Conservation (phyloP, 805 yeast genomes). For the Candida peoriensis region DNA sequence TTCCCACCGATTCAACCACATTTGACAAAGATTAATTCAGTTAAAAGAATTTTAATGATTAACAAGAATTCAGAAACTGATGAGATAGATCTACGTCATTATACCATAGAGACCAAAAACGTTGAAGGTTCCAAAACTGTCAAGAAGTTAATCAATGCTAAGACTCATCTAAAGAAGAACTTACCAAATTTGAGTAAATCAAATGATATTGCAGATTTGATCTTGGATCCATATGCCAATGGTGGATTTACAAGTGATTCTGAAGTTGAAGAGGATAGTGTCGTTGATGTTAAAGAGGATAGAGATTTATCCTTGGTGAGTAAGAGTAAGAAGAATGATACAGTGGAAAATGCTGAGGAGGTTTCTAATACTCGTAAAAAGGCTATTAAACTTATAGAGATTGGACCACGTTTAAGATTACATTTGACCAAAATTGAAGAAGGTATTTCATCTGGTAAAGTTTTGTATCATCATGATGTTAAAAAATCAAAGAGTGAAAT, state of each 20-base stretch:
- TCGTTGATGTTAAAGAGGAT: conserved; percentile 52
- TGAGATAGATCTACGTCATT: conserved; percentile 81
- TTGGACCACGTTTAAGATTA: conserved; percentile 86
- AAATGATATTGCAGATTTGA: conserved; percentile 74
- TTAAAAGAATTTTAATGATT: conserved; percentile 80
- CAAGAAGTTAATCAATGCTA: conserved; percentile 22
- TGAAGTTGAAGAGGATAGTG: conserved; percentile 88
- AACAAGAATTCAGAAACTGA: conserved; percentile 69
- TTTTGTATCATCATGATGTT: conserved; percentile 72
- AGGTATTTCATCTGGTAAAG: conserved; percentile 84
- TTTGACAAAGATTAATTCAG: conserved; percentile 62
- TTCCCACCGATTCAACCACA: conserved; percentile 94
- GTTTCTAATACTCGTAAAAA: conserved; percentile 43
- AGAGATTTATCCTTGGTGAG: conserved; percentile 16
- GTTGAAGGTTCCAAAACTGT: conserved; percentile 49
- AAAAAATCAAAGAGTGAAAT: conserved; percentile 60
- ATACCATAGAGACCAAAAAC: conserved; percentile 77
- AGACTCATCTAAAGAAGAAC: conserved; percentile 18
- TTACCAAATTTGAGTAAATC: conserved; percentile 39
- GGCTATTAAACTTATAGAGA: conserved; percentile 87
- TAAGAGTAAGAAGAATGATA: conserved; percentile 18
- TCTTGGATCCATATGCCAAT: conserved; percentile 77
- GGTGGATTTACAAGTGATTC: conserved; percentile 85
- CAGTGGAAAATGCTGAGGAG: conserved; percentile 14
- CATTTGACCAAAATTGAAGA: conserved; percentile 84